Percentiles rank a stretch among this genome's conserved stretches.
phyloP scores from a whole-genome alignment of 2,329 filamentous ascomycete species.

The Scedosporium aurantiacum region DNA sequence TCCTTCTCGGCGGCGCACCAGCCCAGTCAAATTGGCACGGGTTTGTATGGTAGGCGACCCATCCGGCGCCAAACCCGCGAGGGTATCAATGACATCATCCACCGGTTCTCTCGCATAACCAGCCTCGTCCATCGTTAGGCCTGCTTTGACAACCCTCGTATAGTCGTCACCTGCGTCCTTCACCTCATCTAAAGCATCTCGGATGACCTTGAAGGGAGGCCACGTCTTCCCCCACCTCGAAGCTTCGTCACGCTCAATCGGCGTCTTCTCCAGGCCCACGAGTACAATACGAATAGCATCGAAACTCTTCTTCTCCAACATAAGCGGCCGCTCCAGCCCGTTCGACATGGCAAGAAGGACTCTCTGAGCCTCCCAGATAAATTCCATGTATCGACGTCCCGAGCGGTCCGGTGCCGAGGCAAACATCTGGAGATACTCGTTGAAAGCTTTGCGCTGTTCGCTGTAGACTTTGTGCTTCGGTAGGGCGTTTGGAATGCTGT shows the following conservation, averaged over 20 bases:
- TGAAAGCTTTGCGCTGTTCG: constrained; percentile 22
- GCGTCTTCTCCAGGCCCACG: constrained; percentile 40
- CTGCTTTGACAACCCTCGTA: constrained; percentile 41
- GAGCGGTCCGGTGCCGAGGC: constrained; percentile 18
- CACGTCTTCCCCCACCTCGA: constrained; percentile 39
- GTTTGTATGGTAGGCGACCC: constrained; percentile 47
- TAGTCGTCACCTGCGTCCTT: constrained; percentile 38
- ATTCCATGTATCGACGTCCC: constrained; percentile 25
- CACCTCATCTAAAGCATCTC: constrained; percentile 49
- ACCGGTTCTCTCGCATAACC: constrained; percentile 37
- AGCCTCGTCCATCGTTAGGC: constrained; percentile 42
- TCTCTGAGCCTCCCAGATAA: constrained; percentile 49
- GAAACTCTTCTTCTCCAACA: constrained; percentile 41
- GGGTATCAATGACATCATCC: constrained; percentile 37
- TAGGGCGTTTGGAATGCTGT: constrained; percentile 11
- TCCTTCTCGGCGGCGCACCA: background rate
- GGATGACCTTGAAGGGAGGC: constrained; percentile 48
- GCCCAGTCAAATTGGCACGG: constrained; percentile 17
- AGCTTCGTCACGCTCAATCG: constrained; percentile 36
- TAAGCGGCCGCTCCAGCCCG: constrained; percentile 32
- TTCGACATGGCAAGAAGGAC: constrained; percentile 41
- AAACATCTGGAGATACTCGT: constrained; percentile 22
- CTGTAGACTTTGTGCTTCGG: constrained; percentile 12
- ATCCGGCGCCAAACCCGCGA: constrained; percentile 40
- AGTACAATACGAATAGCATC: constrained; percentile 43